Conservation (phyloP, 495 filamentous ascomycete species). For the Podospora didyma region DNA sequence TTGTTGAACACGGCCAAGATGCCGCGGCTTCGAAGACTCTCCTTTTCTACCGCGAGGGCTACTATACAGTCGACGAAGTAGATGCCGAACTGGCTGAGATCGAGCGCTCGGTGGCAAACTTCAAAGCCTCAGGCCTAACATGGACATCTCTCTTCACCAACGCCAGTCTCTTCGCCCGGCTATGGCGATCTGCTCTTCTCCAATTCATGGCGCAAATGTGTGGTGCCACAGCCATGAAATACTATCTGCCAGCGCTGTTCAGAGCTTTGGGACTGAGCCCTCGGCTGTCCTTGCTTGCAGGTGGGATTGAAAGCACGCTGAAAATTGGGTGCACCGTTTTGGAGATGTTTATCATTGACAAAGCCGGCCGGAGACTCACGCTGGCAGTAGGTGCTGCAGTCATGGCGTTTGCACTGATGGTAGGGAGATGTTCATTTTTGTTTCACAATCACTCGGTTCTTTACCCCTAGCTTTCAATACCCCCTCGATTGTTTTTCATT, state of each 20-base stretch:
- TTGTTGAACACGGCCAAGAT: constrained; percentile 40
- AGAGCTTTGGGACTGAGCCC: constrained; percentile 40
- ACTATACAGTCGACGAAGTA: constrained; percentile 30
- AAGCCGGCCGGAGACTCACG: constrained; percentile 39
- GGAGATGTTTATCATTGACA: constrained; percentile 49
- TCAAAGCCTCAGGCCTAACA: constrained; percentile 25
- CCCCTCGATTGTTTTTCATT: too few relatives aligned
- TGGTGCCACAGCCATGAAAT: constrained; percentile 54
- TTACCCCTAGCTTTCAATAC: too few relatives aligned
- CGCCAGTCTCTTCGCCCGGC: constrained; percentile 32
- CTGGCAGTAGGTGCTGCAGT: constrained; percentile 38
- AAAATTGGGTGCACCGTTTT: constrained; percentile 49
- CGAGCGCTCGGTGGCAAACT: constrained; percentile 30
- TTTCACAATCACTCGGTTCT: too few relatives aligned
- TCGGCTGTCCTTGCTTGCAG: constrained; percentile 42
- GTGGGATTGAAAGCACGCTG: constrained; percentile 48
- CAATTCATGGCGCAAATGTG: constrained; percentile 55
- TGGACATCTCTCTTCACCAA: constrained; percentile 40
- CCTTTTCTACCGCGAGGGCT: constrained; percentile 42
- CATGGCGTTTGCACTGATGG: constrained; percentile 47
- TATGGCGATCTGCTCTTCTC: constrained; percentile 44
- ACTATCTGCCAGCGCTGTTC: constrained; percentile 49
- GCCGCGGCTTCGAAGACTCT: constrained; percentile 35
- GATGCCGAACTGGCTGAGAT: constrained; percentile 35
- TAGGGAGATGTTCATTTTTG: constrained; percentile 17